Evolutionary conservation across 2,329 filamentous ascomycete species (phyloP).

Genomic region (Exophiala calicioides): DNA sequence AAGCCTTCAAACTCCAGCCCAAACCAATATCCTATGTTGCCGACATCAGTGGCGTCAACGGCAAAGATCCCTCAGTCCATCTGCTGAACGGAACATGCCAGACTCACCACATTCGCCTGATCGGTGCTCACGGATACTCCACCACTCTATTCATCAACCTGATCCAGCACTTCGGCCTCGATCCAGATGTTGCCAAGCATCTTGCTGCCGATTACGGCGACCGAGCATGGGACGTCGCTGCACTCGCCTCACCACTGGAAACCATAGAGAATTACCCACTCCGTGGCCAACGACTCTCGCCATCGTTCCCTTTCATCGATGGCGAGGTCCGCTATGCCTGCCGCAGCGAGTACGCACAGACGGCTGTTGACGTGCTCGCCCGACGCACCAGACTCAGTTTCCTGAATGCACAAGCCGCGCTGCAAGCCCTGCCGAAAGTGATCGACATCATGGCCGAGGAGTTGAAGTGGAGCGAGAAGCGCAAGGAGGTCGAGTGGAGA

Average conservation of each 20-base stretch:
- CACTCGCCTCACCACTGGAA: constrained; percentile 75
- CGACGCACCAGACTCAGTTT: constrained; percentile 83
- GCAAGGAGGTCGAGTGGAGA: constrained; percentile 79
- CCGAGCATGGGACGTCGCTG: constrained; percentile 85
- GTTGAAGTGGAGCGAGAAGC: constrained; percentile 70
- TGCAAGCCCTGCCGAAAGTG: constrained; percentile 79
- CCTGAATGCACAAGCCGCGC: constrained; percentile 84
- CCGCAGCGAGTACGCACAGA: constrained; percentile 86
- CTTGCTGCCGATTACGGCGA: constrained; percentile 86
- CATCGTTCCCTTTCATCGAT: constrained; percentile 88
- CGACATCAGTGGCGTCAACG: constrained; percentile 30
- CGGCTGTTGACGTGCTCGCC: constrained; percentile 82
- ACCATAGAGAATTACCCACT: constrained; percentile 71
- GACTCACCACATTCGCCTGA: constrained; percentile 76
- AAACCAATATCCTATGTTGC: constrained; percentile 25
- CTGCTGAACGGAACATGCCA: constrained; percentile 69
- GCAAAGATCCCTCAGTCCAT: constrained; percentile 28
- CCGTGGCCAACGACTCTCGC: constrained; percentile 74
- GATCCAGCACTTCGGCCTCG: constrained; percentile 88
- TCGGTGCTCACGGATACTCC: constrained; percentile 84
- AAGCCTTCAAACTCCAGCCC: constrained; percentile 27
- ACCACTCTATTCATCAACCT: constrained; percentile 93
- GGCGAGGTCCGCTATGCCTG: constrained; percentile 89
- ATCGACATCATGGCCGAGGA: constrained; percentile 89
- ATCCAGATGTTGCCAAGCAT: constrained; percentile 89